Evolutionary conservation across 148 eudicot genomes (phyloP).

Genomic region (Cornus controversa): DNA sequence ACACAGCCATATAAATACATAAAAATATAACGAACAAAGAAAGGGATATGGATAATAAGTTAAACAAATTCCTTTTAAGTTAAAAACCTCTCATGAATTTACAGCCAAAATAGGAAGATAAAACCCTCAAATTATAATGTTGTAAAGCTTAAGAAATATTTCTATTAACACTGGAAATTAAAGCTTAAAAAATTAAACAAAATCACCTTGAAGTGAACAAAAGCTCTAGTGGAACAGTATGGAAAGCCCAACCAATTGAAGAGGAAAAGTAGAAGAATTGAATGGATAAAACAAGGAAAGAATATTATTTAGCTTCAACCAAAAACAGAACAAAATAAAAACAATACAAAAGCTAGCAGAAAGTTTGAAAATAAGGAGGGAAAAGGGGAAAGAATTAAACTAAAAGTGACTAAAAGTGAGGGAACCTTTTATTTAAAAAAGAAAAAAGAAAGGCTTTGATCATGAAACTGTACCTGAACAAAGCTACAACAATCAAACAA

Average conservation of each 20-base stretch:
- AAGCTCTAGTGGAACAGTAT: neutral
- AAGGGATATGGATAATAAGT: neutral
- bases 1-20: neutral
- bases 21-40: neutral
- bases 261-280: too few relatives aligned
- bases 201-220: neutral
- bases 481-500: constrained; percentile 5
- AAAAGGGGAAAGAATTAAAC: neutral
- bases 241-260: too few relatives aligned
- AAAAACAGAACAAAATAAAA: neutral
- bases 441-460: neutral
- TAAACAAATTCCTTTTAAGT: constrained; percentile 2
- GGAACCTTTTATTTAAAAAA: neutral
- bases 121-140: neutral
- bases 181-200: neutral
- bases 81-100: neutral
- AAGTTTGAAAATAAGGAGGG: neutral
- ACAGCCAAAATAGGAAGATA: neutral
- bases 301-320: neutral
- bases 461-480: neutral
- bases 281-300: neutral
- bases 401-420: neutral
- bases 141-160: neutral
- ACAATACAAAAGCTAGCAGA: neutral
- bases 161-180: neutral